phyloP scores from a whole-genome alignment of 257 asterid genomes.

The Nicotiana paniculata region DNA sequence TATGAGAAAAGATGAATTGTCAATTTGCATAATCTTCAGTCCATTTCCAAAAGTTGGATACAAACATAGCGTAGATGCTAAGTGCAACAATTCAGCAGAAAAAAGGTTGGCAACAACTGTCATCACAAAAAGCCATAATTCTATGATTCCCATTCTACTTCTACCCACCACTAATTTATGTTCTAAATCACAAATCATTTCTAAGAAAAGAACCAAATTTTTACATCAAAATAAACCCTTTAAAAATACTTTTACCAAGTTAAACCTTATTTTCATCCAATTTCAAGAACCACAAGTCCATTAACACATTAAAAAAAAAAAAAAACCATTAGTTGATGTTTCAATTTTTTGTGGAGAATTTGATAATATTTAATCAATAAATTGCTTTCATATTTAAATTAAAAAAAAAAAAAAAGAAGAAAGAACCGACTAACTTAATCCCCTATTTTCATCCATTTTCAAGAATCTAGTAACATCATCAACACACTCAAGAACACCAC shows the following conservation, averaged over 20 bases:
- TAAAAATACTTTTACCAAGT: too few species aligned
- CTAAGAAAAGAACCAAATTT: not conserved
- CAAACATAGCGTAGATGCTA: slow-evolving; percentile 3
- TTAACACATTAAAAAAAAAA: not conserved
- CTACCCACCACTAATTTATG: not conserved
- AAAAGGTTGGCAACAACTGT: not conserved
- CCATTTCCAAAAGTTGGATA: not conserved
- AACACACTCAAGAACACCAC: not conserved
- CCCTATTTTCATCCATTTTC: not conserved
- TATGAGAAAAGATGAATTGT: not conserved
- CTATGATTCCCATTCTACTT: slow-evolving; percentile 10
- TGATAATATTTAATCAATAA: not conserved
- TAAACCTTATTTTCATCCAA: too few species aligned
- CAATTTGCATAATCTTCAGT: not conserved
- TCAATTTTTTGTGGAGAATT: too few species aligned
- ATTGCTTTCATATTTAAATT: not conserved
- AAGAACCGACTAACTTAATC: not conserved
- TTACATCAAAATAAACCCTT: too few species aligned
- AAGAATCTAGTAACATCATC: not conserved
- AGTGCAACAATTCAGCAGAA: slow-evolving; percentile 9
- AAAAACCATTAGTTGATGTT: not conserved
- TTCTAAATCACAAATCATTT: not conserved
- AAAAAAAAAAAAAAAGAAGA: not conserved
- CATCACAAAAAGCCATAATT: not conserved
- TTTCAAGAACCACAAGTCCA: not conserved